Evolutionary conservation across 2,329 filamentous ascomycete genomes (phyloP).

Genomic region (Camillea tinctor): DNA sequence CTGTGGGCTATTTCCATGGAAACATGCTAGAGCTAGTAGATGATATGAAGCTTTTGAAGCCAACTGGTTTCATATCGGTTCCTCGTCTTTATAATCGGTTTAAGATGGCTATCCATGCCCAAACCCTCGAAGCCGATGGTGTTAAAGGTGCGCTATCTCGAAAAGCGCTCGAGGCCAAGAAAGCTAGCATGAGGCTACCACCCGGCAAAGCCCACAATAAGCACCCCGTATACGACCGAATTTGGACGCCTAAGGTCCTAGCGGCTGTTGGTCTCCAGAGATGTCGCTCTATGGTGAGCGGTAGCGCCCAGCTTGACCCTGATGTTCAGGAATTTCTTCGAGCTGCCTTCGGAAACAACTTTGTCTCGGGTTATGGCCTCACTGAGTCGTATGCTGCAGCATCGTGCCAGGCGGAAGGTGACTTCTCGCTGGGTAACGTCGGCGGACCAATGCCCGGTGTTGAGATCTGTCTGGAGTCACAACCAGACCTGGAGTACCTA

Average conservation of each 20-base stretch:
- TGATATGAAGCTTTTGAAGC: constrained; percentile 83
- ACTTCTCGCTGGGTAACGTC: constrained; percentile 78
- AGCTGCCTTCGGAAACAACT: constrained; percentile 73
- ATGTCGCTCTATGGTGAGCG: constrained; percentile 73
- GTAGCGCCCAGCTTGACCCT: constrained; percentile 87
- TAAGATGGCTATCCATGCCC: constrained; percentile 74
- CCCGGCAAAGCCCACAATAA: constrained; percentile 73
- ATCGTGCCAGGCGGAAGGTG: constrained; percentile 65
- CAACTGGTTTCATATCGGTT: constrained; percentile 82
- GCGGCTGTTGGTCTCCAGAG: constrained; percentile 80
- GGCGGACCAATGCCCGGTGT: constrained; percentile 66
- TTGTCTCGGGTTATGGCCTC: constrained; percentile 87
- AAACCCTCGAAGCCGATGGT: constrained; percentile 76
- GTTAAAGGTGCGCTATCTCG: constrained; percentile 79
- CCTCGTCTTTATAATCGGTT: constrained; percentile 92
- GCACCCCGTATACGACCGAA: constrained; percentile 76
- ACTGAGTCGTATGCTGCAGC: constrained; percentile 88
- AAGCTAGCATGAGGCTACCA: constrained; percentile 71
- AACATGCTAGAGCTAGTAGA: constrained; percentile 84
- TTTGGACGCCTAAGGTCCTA: constrained; percentile 87
- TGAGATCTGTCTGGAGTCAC: constrained; percentile 80
- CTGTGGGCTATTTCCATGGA: constrained; percentile 91
- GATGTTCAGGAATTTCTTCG: constrained; percentile 86
- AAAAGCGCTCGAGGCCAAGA: constrained; percentile 76
- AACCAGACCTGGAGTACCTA: constrained; percentile 92